A percentile compares a stretch with the other conserved stretches of the same genome.
phyloP scores from a whole-genome alignment of 352 stramenopile genomes.

The Phytophthora aleatoria region DNA sequence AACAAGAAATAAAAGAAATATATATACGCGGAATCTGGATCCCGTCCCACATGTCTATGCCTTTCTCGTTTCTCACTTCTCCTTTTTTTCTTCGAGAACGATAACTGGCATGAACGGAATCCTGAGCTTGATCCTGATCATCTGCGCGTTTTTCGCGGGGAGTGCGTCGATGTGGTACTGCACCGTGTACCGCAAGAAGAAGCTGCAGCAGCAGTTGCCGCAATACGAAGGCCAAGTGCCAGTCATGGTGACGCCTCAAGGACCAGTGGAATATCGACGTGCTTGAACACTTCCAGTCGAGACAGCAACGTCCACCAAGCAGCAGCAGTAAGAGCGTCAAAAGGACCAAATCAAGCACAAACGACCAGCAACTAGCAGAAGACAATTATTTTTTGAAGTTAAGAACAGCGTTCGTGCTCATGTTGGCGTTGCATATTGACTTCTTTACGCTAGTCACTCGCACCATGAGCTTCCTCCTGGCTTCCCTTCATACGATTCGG shows the following conservation, averaged over 20 bases:
- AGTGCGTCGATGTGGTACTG: constrained; percentile 31
- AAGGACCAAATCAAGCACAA: not conserved
- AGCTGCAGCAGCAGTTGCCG: constrained; percentile 19
- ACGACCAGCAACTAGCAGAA: not conserved
- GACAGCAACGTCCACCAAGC: not conserved
- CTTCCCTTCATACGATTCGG: too few species aligned
- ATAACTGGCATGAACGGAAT: constrained; percentile 17
- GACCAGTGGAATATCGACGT: constrained; percentile 25
- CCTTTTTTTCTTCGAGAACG: constrained; percentile 8
- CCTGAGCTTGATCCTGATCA: constrained; percentile 27
- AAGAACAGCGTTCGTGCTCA: not conserved
- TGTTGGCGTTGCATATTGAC: not conserved
- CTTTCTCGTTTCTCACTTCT: not conserved
- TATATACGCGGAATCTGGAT: not conserved
- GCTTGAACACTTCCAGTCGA: constrained; percentile 12
- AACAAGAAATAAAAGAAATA: not conserved
- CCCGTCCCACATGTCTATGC: constrained; percentile 3
- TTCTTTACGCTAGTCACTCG: not conserved
- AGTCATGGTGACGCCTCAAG: constrained; percentile 26
- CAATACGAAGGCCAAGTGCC: constrained; percentile 31
- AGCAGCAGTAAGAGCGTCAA: not conserved
- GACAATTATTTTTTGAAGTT: not conserved
- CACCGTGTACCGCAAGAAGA: constrained; percentile 21
- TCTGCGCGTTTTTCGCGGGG: constrained; percentile 34
- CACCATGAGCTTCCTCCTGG: too few species aligned